Evolutionary conservation across 495 filamentous ascomycete species (phyloP).

Genomic region (Neurospora sp.): DNA sequence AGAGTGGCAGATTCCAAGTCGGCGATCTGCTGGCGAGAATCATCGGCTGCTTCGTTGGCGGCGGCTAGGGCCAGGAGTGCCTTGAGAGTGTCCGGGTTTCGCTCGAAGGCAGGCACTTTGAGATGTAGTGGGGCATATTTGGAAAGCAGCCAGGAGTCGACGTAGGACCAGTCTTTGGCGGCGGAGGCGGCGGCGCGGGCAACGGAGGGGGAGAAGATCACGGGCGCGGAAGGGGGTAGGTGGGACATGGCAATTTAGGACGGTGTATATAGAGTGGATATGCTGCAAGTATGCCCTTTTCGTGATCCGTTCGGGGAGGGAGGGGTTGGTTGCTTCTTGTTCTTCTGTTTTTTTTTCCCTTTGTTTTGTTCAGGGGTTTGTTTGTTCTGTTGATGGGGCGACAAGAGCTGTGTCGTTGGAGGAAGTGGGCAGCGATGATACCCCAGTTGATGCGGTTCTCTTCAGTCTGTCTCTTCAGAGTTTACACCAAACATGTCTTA

Average conservation of each 20-base stretch:
- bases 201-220: conserved; percentile 60
- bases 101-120: conserved; percentile 55
- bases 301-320: not conserved
- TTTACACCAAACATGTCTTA: not conserved
- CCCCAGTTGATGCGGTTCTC: not conserved
- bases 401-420: not conserved
- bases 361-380: not conserved
- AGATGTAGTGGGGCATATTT: conserved; percentile 40
- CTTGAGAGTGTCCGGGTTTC: conserved; percentile 73
- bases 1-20: conserved; percentile 51
- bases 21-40: conserved; percentile 51
- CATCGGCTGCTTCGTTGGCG: conserved; percentile 74
- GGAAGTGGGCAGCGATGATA: not conserved
- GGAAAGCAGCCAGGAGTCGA: conserved; percentile 68
- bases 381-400: not conserved
- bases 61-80: conserved; percentile 64
- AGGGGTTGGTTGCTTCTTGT: not conserved
- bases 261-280: not conserved
- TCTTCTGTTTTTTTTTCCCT: not conserved
- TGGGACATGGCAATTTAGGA: conserved; percentile 33
- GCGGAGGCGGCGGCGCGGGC: conserved; percentile 52
- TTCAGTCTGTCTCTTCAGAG: not conserved
- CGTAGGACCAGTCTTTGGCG: conserved; percentile 79
- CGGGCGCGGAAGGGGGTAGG: conserved; percentile 39
- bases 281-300: not conserved